Percentiles rank a stretch among this genome's conserved stretches.
Conservation (phyloP, 2,329 filamentous ascomycete species). For the Apiospora phragmitis region DNA sequence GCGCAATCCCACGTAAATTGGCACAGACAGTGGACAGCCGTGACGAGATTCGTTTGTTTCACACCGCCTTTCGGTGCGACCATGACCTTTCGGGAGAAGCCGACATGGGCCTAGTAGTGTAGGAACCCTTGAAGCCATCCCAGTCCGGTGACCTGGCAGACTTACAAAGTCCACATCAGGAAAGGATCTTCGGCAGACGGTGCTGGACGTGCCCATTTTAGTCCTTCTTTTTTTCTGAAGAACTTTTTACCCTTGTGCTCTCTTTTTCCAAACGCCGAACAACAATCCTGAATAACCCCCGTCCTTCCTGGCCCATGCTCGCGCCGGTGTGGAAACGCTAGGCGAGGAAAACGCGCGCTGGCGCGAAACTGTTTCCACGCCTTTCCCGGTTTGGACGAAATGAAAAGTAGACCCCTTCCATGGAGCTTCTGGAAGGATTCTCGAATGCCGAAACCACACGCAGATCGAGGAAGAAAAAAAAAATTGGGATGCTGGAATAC, state of each 20-base stretch:
- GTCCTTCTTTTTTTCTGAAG: background rate
- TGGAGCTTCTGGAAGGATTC: background rate
- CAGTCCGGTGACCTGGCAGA: background rate
- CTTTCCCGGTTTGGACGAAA: background rate
- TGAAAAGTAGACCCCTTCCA: background rate
- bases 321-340: background rate
- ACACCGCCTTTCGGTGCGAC: background rate
- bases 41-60: background rate
- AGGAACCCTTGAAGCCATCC: background rate
- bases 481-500: background rate
- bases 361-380: background rate
- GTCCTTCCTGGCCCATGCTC: too few relatives aligned
- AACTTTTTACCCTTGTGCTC: background rate
- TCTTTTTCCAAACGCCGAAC: too few relatives aligned
- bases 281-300: too few relatives aligned
- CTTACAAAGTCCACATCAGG: background rate
- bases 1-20: too few relatives aligned
- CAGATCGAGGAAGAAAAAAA: background rate
- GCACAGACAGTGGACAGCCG: too few relatives aligned
- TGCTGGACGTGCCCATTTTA: background rate
- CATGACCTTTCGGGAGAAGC: background rate
- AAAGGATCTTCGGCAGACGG: background rate
- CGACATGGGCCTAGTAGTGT: background rate
- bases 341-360: background rate
- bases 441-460: background rate